Evolutionary conservation across 345 rosid species (phyloP).

Genomic region (Eucalyptus decipiens): DNA sequence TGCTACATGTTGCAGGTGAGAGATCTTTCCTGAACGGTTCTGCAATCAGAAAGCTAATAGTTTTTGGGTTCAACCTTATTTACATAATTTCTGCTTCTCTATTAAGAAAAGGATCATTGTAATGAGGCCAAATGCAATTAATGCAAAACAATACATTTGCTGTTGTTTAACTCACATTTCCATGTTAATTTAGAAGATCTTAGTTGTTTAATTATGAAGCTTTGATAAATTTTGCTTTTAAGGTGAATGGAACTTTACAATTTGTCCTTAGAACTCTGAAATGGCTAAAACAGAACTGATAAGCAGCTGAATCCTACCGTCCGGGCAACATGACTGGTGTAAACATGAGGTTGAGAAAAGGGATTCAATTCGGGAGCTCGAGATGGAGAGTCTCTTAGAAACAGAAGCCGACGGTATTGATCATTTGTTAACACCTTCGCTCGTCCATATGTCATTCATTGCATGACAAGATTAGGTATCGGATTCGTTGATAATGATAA

Average conservation of each 20-base stretch:
- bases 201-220: neutral
- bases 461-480: neutral
- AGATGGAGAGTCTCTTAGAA: no score
- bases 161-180: neutral
- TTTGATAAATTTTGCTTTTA: neutral
- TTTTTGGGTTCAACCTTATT: neutral
- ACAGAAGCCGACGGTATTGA: no score
- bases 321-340: no score
- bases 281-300: no score
- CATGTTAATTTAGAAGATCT: neutral
- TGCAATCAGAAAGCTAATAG: neutral
- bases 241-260: no score
- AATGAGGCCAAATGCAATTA: neutral
- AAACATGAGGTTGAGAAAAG: no score
- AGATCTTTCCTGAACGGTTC: neutral
- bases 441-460: neutral
- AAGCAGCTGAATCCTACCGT: no score
- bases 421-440: neutral
- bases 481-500: neutral
- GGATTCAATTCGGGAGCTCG: no score
- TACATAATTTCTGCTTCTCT: neutral
- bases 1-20: neutral
- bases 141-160: neutral
- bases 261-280: no score
- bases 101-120: neutral